These are phyloP conservation scores for Aspergillus ustus DNA, from an alignment of 2,329 filamentous ascomycete species.

Conservation along the genomic window DNA sequence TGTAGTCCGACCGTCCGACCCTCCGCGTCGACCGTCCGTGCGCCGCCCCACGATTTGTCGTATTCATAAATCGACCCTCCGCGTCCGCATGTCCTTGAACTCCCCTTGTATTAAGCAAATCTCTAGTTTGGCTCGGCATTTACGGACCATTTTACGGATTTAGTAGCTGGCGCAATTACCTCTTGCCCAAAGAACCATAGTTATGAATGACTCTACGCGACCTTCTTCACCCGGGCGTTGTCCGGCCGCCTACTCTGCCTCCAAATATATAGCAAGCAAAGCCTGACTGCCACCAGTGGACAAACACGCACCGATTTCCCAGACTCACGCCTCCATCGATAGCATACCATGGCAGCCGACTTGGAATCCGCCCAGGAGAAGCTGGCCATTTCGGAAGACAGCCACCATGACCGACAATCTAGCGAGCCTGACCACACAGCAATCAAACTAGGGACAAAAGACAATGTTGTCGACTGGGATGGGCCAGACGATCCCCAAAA, in stretches of 20 bases:
- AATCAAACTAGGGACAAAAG: background rate
- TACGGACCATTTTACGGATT: background rate
- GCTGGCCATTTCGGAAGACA: background rate
- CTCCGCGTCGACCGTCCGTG: background rate
- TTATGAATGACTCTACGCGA: background rate
- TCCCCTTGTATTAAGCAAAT: too few relatives aligned
- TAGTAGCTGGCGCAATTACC: background rate
- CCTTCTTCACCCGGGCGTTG: background rate
- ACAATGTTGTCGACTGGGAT: slow-evolving; percentile 38
- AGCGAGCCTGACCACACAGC: background rate
- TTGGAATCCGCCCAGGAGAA: background rate
- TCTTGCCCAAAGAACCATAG: background rate
- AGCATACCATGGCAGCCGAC: background rate
- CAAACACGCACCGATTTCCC: background rate
- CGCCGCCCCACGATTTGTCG: background rate
- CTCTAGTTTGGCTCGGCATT: background rate
- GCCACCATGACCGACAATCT: background rate
- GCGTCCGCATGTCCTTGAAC: too few relatives aligned
- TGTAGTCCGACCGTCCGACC: slow-evolving; percentile 3
- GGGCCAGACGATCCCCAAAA: slow-evolving; percentile 31
- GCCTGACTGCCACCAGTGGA: background rate
- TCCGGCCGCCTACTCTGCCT: background rate
- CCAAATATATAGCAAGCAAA: background rate
- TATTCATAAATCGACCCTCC: too few relatives aligned
- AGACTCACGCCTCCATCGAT: background rate